Conservation (phyloP, 2,329 filamentous ascomycete genomes). For the Cytospora chrysosperma region DNA sequence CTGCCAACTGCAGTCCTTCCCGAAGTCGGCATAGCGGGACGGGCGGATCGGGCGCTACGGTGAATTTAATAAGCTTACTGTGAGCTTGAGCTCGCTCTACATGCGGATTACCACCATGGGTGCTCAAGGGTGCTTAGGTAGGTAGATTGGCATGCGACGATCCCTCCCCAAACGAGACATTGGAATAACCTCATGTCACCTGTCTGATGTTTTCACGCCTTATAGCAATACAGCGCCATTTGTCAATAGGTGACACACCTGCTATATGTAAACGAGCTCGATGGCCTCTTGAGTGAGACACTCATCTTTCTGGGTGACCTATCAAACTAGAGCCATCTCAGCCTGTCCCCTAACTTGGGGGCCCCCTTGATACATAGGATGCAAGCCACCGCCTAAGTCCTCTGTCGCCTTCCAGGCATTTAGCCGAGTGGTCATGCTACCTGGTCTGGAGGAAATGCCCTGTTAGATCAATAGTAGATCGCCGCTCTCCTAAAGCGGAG, state of each 20-base stretch:
- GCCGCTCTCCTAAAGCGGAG: constrained; percentile 24
- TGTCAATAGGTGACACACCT: too few relatives aligned
- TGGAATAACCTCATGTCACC: background rate
- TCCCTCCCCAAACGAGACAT: background rate
- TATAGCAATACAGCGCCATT: too few relatives aligned
- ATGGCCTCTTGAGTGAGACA: too few relatives aligned
- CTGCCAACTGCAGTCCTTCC: background rate
- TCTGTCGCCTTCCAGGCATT: too few relatives aligned
- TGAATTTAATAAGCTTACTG: background rate
- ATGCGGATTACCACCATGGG: too few relatives aligned
- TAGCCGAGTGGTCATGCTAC: background rate
- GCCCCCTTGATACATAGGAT: too few relatives aligned
- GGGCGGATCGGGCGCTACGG: background rate
- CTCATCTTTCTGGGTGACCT: too few relatives aligned
- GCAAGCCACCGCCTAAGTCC: too few relatives aligned
- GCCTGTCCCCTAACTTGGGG: background rate
- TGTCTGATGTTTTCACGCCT: too few relatives aligned
- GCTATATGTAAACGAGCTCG: too few relatives aligned
- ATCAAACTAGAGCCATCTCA: background rate
- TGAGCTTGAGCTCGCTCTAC: background rate
- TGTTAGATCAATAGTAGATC: constrained; percentile 26
- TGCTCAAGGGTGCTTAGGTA: too few relatives aligned
- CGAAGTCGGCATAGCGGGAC: background rate
- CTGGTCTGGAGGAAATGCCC: background rate
- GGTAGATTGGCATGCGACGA: background rate